phyloP scores from a whole-genome alignment of 257 asterid genomes.

The Thymus quinquecostatus region DNA sequence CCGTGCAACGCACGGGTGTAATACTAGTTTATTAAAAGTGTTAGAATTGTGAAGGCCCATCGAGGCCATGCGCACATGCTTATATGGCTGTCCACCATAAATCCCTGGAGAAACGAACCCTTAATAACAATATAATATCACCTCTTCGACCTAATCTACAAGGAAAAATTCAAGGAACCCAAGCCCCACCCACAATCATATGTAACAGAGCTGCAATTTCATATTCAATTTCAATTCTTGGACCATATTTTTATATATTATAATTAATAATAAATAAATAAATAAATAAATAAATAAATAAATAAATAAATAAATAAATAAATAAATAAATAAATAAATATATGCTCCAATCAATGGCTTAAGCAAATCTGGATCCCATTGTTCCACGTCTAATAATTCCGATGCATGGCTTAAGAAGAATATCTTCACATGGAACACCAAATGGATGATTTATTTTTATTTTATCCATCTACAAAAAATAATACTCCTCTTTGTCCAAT shows the following conservation, averaged over 20 bases:
- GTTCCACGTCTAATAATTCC: conserved; percentile 43
- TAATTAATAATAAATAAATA: conserved; percentile 5
- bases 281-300: conserved; percentile 5
- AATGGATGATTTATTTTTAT: not conserved
- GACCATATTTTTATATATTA: not conserved
- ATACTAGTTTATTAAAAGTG: conserved; percentile 12
- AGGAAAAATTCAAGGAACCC: conserved; percentile 21
- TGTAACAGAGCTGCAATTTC: conserved; percentile 22
- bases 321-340: conserved; percentile 10
- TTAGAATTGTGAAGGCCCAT: conserved; percentile 29
- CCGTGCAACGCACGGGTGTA: no score
- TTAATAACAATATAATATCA: not conserved
- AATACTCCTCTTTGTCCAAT: no score
- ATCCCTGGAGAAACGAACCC: conserved; percentile 24
- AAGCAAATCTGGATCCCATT: conserved; percentile 50
- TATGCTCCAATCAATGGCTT: not conserved
- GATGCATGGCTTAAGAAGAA: conserved; percentile 48
- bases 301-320: conserved; percentile 9
- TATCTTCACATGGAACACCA: conserved; percentile 58
- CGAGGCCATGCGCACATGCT: conserved; percentile 36
- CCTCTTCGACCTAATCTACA: conserved; percentile 26
- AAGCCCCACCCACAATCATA: conserved; percentile 42
- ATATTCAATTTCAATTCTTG: conserved; percentile 22
- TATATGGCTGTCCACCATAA: conserved; percentile 40
- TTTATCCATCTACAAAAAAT: not conserved